phyloP scores from a whole-genome alignment of 805 yeast species.

The Hanseniaspora pseudoguilliermondii region DNA sequence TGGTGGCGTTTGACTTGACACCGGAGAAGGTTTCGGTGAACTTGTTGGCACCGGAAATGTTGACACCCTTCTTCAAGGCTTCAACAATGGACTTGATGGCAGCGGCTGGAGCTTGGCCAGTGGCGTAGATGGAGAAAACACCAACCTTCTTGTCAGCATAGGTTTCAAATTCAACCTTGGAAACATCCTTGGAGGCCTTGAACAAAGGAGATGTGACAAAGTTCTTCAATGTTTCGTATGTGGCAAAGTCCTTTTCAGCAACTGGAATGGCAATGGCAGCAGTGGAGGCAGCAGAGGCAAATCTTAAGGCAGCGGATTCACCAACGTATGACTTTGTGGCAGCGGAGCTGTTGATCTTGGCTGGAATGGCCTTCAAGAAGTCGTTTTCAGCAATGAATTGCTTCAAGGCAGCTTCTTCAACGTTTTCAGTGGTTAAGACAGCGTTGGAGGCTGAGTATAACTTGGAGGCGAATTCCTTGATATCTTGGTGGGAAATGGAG shows the following conservation, averaged over 20 bases:
- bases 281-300: slow-evolving; percentile 46
- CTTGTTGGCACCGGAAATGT: slow-evolving; percentile 47
- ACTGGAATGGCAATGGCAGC: slow-evolving; percentile 78
- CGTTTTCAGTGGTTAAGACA: slow-evolving; percentile 60
- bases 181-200: slow-evolving; percentile 39
- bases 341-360: slow-evolving; percentile 32
- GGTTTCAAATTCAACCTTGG: slow-evolving; percentile 42
- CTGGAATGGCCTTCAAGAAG: slow-evolving; percentile 35
- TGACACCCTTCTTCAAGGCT: slow-evolving; percentile 39
- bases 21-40: slow-evolving; percentile 36
- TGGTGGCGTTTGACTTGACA: slow-evolving; percentile 30
- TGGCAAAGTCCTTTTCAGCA: slow-evolving; percentile 46
- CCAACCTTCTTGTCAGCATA: slow-evolving; percentile 57
- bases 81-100: slow-evolving; percentile 50
- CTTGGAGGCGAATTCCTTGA: slow-evolving; percentile 51
- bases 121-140: slow-evolving; percentile 57
- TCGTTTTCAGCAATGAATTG: slow-evolving; percentile 43
- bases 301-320: slow-evolving; percentile 51
- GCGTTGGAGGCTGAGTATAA: slow-evolving; percentile 62
- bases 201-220: slow-evolving; percentile 51
- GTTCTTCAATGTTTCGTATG: slow-evolving; percentile 58
- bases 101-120: slow-evolving; percentile 46
- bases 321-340: slow-evolving; percentile 44
- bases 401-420: slow-evolving; percentile 54
- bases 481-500: slow-evolving; percentile 47